phyloP scores from a whole-genome alignment of 495 filamentous ascomycete species.

The Penicillium soppii region DNA sequence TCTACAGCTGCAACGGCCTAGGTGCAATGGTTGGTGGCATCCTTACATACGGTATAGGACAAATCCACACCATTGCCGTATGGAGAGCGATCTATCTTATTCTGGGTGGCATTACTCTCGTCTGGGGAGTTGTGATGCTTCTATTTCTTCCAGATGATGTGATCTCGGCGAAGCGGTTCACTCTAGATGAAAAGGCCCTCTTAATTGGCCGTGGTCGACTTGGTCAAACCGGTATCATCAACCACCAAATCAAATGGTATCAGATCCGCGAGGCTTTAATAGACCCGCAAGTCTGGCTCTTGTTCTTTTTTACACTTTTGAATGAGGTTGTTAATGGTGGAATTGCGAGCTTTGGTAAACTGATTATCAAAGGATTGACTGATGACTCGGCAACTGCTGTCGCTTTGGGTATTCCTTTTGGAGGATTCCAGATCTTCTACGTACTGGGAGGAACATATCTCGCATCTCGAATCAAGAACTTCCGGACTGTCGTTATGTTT shows the following conservation, averaged over 20 bases:
- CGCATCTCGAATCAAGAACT: constrained; percentile 30
- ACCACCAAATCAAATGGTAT: constrained; percentile 42
- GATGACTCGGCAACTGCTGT: constrained; percentile 28
- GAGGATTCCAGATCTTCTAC: constrained; percentile 39
- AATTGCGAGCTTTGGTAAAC: constrained; percentile 37
- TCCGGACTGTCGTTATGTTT: constrained; percentile 37
- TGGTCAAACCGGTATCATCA: constrained; percentile 41
- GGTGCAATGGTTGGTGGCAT: constrained; percentile 48
- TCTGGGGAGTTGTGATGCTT: constrained; percentile 38
- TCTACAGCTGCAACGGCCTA: constrained; percentile 46
- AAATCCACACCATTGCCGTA: constrained; percentile 41
- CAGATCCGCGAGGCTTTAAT: constrained; percentile 46
- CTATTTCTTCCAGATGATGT: constrained; percentile 40
- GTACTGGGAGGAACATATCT: constrained; percentile 34
- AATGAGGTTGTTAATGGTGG: constrained; percentile 42
- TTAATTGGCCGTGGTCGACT: constrained; percentile 36
- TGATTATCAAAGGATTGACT: constrained; percentile 39
- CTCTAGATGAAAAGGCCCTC: constrained; percentile 38
- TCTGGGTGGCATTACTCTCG: constrained; percentile 33
- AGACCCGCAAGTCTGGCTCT: constrained; percentile 42
- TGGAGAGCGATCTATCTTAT: constrained; percentile 44
- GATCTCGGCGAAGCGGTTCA: constrained; percentile 38
- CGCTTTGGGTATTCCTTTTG: constrained; percentile 38
- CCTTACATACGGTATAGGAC: constrained; percentile 51
- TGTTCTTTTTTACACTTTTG: constrained; percentile 29